These are phyloP conservation scores for Paramecium bursaria DNA, from an alignment of 73 alveolate species.

Conservation along the genomic window DNA sequence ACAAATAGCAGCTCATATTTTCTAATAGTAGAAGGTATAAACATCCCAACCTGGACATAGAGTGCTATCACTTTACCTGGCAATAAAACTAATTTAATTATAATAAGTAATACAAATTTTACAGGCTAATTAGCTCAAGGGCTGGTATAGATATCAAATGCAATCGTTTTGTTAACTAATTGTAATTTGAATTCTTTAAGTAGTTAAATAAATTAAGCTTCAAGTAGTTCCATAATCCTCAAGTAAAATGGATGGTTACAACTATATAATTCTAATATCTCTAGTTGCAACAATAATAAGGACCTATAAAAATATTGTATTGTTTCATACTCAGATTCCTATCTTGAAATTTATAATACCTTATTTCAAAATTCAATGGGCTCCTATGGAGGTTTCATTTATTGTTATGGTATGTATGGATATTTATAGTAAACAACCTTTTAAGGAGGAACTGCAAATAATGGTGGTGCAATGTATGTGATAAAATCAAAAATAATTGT, in stretches of 20 bases:
- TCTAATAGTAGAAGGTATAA: too few relatives aligned
- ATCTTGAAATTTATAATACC: neutral
- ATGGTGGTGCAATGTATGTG: neutral
- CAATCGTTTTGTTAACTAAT: too few relatives aligned
- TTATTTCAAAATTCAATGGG: neutral
- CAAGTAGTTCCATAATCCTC: neutral
- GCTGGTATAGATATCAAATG: too few relatives aligned
- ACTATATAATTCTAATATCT: neutral
- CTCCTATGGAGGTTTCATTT: neutral
- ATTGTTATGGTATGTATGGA: neutral
- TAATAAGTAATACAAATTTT: too few relatives aligned
- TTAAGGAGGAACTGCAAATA: neutral
- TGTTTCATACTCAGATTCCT: neutral
- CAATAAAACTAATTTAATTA: too few relatives aligned
- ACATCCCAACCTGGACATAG: too few relatives aligned
- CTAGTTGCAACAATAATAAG: neutral
- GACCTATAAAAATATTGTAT: neutral
- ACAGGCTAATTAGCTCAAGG: too few relatives aligned
- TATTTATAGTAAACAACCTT: neutral
- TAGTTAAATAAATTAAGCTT: too few relatives aligned
- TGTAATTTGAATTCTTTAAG: too few relatives aligned
- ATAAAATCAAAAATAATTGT: neutral
- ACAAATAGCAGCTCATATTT: too few relatives aligned
- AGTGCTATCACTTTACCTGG: too few relatives aligned
- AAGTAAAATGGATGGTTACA: neutral